phyloP scores from a whole-genome alignment of 1,284 basidiomycete species.

The Cryptococcus maquisensis region DNA sequence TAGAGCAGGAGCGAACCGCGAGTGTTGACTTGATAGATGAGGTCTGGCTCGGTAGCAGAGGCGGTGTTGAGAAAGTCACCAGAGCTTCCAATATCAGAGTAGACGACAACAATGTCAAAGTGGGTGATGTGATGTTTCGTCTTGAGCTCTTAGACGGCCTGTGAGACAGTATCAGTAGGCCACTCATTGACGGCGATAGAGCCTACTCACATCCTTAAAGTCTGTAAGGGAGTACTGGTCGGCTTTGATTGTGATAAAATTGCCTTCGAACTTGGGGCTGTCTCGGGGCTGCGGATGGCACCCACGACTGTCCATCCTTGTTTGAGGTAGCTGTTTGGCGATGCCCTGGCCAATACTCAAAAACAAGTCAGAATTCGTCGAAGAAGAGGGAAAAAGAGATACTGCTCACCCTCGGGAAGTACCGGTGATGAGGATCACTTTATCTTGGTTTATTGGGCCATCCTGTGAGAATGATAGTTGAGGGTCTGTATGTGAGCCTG shows the following conservation, averaged over 20 bases:
- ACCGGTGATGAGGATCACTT: constrained; percentile 9
- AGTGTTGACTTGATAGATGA: constrained; percentile 4
- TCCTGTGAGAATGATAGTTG: background rate
- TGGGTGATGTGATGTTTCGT: constrained; percentile 9
- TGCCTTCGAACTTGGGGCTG: constrained; percentile 4
- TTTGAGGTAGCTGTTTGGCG: background rate
- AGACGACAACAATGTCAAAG: constrained; percentile 20
- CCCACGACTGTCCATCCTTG: constrained; percentile 11
- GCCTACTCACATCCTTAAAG: background rate
- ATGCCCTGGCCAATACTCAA: constrained; percentile 3
- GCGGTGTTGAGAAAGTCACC: constrained; percentile 1
- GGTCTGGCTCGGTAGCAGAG: background rate
- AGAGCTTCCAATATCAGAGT: constrained; percentile 11
- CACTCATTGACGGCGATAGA: background rate
- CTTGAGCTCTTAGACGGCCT: constrained; percentile 17
- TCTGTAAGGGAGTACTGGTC: background rate
- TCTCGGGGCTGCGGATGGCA: constrained; percentile 4
- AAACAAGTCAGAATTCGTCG: constrained; percentile 3
- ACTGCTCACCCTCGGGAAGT: constrained; percentile 7
- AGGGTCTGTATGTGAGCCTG: too few species aligned
- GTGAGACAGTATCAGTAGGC: background rate
- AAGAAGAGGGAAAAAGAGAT: too few species aligned
- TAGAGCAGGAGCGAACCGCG: constrained; percentile 18
- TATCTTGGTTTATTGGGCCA: background rate
- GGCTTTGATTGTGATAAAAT: background rate